Base-by-base conservation (phyloP, 352 stramenopile species). In the Pythium folliculosum region DNA sequence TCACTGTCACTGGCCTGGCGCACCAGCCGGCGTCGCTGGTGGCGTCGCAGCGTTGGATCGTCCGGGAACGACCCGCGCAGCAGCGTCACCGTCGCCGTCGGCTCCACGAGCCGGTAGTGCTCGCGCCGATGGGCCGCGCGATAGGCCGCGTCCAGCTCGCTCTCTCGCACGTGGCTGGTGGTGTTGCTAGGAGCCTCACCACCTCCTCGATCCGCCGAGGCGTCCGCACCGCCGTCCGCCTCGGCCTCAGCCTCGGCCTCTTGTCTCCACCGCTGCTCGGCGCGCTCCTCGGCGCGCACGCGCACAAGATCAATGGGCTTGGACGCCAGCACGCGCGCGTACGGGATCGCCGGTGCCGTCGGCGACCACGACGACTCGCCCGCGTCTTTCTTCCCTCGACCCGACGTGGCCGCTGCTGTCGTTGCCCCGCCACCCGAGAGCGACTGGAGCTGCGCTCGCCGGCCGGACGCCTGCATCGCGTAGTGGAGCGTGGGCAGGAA, bases 31-130 rank as follows among this genome's bases (percentile, higher is more conserved):
- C 38, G 22, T 6, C 55, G 63, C 10, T 48, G 61, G 4, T 27
- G 23, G 32, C 50, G 59, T 22, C 58, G 57, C 10, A 71, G 44
- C 13, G 27, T 13, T 1, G 40, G 43, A 10, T 71, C 58, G n/a
- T 77, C 74, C 17, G 72, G 70, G 37, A 89, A 89, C 9, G 80
- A 89, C 0, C 78, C 80, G 3, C 63, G 68, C 27, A 75, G 52
- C 30, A 32, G 12, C n/a, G 61, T 53, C 17, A 45, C 53, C 17
- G 21, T 14, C 49, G 16, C 17, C 14, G 38, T 17, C 38, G 38
- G 17, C 38, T 65, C 60, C 3, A 44, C 44, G 5, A 82, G 66
- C 21, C 78, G 48, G 45, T 89, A 89, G 62, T 77, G 78, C 59
- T 89, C 80, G n/a, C 72, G 51, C 21, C 55, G 49, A 52, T 85